Conservation (phyloP, 495 filamentous ascomycete genomes). For the Lophiotrema nucula region DNA sequence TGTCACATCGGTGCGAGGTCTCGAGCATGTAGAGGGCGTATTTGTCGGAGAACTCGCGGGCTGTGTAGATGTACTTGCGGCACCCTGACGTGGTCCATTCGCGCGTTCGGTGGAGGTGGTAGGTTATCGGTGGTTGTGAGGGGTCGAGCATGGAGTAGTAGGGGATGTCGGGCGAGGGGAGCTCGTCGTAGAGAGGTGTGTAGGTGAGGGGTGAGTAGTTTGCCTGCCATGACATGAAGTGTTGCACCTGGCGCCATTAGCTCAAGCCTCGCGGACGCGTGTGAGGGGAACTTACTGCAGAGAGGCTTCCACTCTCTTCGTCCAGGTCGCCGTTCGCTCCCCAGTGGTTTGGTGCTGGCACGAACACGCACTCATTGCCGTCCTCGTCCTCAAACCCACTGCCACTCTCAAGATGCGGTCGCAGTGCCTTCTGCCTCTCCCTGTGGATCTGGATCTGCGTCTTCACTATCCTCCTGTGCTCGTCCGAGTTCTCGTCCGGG, state of each 20-base stretch:
- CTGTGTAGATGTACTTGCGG: conserved; percentile 30
- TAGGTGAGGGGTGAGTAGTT: conserved; percentile 25
- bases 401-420: conserved; percentile 28
- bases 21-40: conserved; percentile 32
- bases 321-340: conserved; percentile 27
- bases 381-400: conserved; percentile 28
- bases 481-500: conserved; percentile 27
- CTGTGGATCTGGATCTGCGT: conserved; percentile 25
- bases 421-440: conserved; percentile 22
- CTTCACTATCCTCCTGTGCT: conserved; percentile 11
- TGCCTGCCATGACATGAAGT: conserved; percentile 30
- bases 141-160: conserved; percentile 29
- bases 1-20: conserved; percentile 20
- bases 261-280: too few relatives aligned
- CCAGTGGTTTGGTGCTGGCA: conserved; percentile 28
- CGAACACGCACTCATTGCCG: conserved; percentile 24
- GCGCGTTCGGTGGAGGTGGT: conserved; percentile 30
- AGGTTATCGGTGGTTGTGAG: conserved; percentile 15
- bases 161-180: conserved; percentile 27
- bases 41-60: conserved; percentile 26
- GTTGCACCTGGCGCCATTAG: conserved; percentile 20
- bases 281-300: conserved; percentile 12
- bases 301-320: conserved; percentile 28
- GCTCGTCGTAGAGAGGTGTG: conserved; percentile 24
- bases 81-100: conserved; percentile 25